These are phyloP conservation scores for Wallemia hederae DNA, from an alignment of 1,284 basidiomycete species.

Conservation along the genomic window DNA sequence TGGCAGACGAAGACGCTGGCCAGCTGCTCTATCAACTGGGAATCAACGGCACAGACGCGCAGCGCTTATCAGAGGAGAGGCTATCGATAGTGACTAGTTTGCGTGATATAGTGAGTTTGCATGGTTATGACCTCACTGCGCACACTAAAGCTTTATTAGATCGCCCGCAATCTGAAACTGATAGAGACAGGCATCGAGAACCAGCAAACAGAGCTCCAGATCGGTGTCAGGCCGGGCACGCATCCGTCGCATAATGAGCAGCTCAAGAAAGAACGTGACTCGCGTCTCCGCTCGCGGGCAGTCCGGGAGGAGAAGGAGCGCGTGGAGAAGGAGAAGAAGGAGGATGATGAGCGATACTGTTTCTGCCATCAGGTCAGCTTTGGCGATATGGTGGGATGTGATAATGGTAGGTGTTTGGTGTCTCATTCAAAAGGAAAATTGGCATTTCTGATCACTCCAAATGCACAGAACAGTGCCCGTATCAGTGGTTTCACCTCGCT, in stretches of 20 bases:
- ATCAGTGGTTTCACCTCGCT: not conserved
- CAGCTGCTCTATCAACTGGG: not conserved
- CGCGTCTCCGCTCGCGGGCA: not conserved
- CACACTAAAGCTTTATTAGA: not conserved
- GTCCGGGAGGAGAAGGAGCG: not conserved
- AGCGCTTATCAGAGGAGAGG: not conserved
- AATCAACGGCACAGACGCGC: not conserved
- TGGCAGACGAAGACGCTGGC: not conserved
- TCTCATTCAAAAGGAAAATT: too few species aligned
- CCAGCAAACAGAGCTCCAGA: slow-evolving; percentile 1
- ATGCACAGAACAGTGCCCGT: not conserved
- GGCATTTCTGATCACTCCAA: not conserved
- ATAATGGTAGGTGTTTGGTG: not conserved
- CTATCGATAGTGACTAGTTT: not conserved
- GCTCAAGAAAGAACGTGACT: not conserved
- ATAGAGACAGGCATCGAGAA: not conserved
- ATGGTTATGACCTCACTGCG: not conserved
- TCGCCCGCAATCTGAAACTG: not conserved
- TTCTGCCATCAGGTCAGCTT: not conserved
- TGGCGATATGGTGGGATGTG: not conserved
- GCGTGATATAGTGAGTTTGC: not conserved
- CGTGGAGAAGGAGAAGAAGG: not conserved
- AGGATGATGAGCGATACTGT: not conserved
- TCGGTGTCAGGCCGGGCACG: not conserved
- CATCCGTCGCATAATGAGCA: not conserved